A percentile compares a stretch with the other conserved stretches of the same genome.
Conservation (phyloP, 495 filamentous ascomycete genomes). For the Daldinia decipiens region DNA sequence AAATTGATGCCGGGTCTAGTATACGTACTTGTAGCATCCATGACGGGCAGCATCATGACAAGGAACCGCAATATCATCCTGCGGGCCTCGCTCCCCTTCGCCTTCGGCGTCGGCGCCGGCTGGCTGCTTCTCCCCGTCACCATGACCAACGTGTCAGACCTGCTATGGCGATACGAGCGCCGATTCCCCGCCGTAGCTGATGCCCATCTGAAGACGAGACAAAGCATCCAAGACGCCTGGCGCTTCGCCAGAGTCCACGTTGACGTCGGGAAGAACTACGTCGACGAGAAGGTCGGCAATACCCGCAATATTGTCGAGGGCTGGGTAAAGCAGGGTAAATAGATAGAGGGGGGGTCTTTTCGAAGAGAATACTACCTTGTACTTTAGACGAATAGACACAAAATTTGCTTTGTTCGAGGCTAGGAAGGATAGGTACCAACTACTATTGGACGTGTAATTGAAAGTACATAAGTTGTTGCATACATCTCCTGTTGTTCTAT, state of each 20-base stretch:
- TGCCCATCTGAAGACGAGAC: slow-evolving; percentile 73
- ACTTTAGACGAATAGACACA: slow-evolving; percentile 43
- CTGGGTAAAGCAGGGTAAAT: slow-evolving; percentile 90
- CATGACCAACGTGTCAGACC: slow-evolving; percentile 83
- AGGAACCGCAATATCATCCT: slow-evolving; percentile 86
- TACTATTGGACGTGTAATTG: slow-evolving; percentile 1
- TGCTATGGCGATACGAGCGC: slow-evolving; percentile 91
- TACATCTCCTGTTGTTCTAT: background rate
- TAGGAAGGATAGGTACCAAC: slow-evolving; percentile 15
- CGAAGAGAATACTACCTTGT: slow-evolving; percentile 27
- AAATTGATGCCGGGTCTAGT: slow-evolving; percentile 83
- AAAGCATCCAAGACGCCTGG: slow-evolving; percentile 73
- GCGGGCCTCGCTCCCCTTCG: slow-evolving; percentile 73
- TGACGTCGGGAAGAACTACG: slow-evolving; percentile 72
- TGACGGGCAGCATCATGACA: slow-evolving; percentile 89
- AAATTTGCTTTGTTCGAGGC: slow-evolving; percentile 32
- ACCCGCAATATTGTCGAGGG: slow-evolving; percentile 80
- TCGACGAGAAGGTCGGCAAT: slow-evolving; percentile 79
- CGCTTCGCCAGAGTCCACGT: slow-evolving; percentile 76
- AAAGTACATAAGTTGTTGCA: slow-evolving; percentile 1
- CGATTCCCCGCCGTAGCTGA: slow-evolving; percentile 80
- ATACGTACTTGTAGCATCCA: slow-evolving; percentile 89
- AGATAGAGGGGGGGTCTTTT: slow-evolving; percentile 19
- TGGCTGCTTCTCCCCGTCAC: slow-evolving; percentile 80
- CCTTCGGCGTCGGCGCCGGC: slow-evolving; percentile 76